Conservation (phyloP, 2,329 filamentous ascomycete species). For the Aspergillus proliferans region DNA sequence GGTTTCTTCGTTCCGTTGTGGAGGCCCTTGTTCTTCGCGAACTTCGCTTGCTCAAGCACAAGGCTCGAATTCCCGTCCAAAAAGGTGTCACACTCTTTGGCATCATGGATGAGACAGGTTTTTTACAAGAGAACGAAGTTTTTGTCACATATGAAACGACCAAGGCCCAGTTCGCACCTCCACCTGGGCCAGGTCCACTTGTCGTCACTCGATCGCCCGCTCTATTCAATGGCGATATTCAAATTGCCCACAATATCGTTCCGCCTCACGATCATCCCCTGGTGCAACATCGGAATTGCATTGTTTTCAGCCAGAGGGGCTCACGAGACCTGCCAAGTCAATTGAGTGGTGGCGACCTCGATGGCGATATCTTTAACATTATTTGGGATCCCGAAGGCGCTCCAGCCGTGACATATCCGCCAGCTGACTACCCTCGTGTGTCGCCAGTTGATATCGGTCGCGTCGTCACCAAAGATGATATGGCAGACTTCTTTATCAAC, state of each 20-base stretch:
- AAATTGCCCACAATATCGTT: slow-evolving; percentile 54
- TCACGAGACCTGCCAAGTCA: slow-evolving; percentile 68
- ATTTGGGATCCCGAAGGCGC: slow-evolving; percentile 57
- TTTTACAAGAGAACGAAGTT: slow-evolving; percentile 57
- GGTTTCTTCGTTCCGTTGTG: slow-evolving; percentile 63
- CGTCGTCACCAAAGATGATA: slow-evolving; percentile 57
- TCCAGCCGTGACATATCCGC: slow-evolving; percentile 44
- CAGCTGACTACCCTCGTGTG: slow-evolving; percentile 65
- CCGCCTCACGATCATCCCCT: slow-evolving; percentile 59
- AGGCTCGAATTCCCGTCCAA: slow-evolving; percentile 64
- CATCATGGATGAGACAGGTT: slow-evolving; percentile 73
- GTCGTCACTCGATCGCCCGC: slow-evolving; percentile 74
- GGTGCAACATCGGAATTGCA: slow-evolving; percentile 59
- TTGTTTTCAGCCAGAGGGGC: slow-evolving; percentile 70
- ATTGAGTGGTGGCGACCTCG: slow-evolving; percentile 74
- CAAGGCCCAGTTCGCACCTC: slow-evolving; percentile 2
- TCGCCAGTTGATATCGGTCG: slow-evolving; percentile 55
- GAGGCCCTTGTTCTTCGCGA: slow-evolving; percentile 66
- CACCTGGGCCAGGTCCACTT: slow-evolving; percentile 29
- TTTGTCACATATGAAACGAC: slow-evolving; percentile 13
- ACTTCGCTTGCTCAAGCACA: slow-evolving; percentile 70
- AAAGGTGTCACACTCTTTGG: slow-evolving; percentile 73
- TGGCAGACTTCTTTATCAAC: slow-evolving; percentile 73
- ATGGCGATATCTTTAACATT: slow-evolving; percentile 75
- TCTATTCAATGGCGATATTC: slow-evolving; percentile 75